Base-by-base conservation (phyloP, 1,139 yeast genomes). In the Ogataea hybrid region DNA sequence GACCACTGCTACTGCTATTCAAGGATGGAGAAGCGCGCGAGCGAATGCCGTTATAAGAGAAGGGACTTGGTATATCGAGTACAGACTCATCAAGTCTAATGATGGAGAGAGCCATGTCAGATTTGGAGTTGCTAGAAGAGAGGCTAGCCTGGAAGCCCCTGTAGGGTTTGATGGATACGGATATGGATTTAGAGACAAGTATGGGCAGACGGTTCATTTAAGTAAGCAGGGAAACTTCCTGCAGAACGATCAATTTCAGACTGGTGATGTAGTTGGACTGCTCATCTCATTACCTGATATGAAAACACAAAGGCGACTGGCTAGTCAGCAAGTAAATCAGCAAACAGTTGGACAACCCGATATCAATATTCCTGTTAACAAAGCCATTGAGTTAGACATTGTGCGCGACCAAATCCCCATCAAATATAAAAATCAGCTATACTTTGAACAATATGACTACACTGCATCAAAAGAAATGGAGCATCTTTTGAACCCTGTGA, bases 131-230 rank as follows among this genome's bases (percentile, higher is more conserved):
- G 84, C 84, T 0, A 68, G 97, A 43, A 72, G 87, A 50, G 98
- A 92, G 58, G 95, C 96, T 1, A 78, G 89, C 41, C 65, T 90
- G 37, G 97, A 92, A 52, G 96, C 96, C 0, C 98, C 99, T 0
- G 92, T 90, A 8, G 99, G 99, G 4, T 87, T 79, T 57, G 97
- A 92, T 62, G 94, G 90, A 0, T 92, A 89, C 64, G 92, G 97
- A 0, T 92, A 94, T 61, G 97, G 96, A 1, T 58, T 92, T 9
- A 70, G 97, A 46, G 97, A 90, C 63, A 73, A 75, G 27, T 73
- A 73, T n/a, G 95, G 97, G 2, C 85, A 86, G 49, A 77, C 77
- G 30, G 73, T 92, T 34, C 95, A 92, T 48, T 63, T 84, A 33
- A 81, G 92, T 49, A 70, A 94, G 37, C 88, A 90, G 0, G 63